Percentiles rank a stretch among this genome's conserved stretches.
Conservation (phyloP, 805 yeast species). For the Suhomyces emberorum region DNA sequence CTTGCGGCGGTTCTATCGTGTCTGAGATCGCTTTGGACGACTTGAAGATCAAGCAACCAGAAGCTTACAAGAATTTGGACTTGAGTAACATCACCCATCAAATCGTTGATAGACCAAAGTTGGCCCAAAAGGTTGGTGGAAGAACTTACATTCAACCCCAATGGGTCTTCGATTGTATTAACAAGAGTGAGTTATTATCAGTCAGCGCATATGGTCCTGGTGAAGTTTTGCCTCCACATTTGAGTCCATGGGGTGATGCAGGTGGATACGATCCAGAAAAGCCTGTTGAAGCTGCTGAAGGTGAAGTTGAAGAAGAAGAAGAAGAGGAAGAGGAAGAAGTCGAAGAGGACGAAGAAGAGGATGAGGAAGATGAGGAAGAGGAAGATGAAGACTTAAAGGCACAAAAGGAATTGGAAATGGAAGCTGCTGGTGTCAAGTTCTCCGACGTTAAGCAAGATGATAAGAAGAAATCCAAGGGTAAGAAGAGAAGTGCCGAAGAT, state of each 20-base stretch:
- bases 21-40: slow-evolving; percentile 89
- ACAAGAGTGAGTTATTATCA: slow-evolving; percentile 69
- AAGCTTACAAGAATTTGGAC: slow-evolving; percentile 48
- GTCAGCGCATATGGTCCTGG: slow-evolving; percentile 90
- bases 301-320: slow-evolving; percentile 43
- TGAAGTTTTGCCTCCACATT: slow-evolving; percentile 91
- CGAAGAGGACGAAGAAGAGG: slow-evolving; percentile 34
- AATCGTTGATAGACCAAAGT: slow-evolving; percentile 86
- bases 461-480: slow-evolving; percentile 34
- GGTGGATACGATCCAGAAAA: slow-evolving; percentile 85
- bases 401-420: slow-evolving; percentile 79
- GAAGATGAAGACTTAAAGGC: slow-evolving; percentile 64
- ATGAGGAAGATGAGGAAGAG: slow-evolving; percentile 52
- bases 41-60: slow-evolving; percentile 47
- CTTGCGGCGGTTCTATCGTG: slow-evolving; percentile 82
- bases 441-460: slow-evolving; percentile 47
- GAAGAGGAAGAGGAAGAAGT: slow-evolving; percentile 50
- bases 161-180: slow-evolving; percentile 92
- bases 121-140: slow-evolving; percentile 75
- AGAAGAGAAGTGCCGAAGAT: slow-evolving; percentile 52
- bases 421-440: slow-evolving; percentile 77
- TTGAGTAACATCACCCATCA: slow-evolving; percentile 82
- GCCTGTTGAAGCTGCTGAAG: slow-evolving; percentile 36
- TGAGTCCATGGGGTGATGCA: slow-evolving; percentile 98
- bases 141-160: slow-evolving; percentile 96